Conservation (phyloP, 345 rosid species). For the Toxicodendron radicans region DNA sequence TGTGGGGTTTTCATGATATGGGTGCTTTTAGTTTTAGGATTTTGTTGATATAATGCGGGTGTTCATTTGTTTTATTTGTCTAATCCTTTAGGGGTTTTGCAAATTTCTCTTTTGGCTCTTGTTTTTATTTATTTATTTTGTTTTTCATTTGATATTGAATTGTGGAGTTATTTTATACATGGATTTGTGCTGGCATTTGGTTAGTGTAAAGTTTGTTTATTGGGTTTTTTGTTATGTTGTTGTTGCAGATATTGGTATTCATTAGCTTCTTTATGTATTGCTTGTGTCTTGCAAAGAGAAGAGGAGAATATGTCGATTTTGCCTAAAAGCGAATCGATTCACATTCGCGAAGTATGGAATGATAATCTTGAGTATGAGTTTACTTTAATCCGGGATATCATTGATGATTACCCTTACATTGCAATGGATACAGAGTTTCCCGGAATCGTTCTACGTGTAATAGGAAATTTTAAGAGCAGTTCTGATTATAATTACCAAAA, state of each 20-base stretch:
- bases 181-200: background rate
- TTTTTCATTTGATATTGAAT: background rate
- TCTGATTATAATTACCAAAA: constrained; percentile 57
- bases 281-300: background rate
- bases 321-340: constrained; percentile 50
- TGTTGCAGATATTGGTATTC: constrained; percentile 17
- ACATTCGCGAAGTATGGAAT: constrained; percentile 73
- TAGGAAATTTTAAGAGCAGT: constrained; percentile 51
- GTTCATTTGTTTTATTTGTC: background rate
- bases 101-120: background rate
- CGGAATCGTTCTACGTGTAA: constrained; percentile 55
- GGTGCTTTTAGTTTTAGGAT: background rate
- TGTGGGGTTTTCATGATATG: background rate
- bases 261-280: constrained; percentile 9
- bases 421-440: constrained; percentile 92
- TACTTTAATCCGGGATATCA: constrained; percentile 44
- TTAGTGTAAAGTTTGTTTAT: background rate
- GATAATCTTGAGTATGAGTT: constrained; percentile 60
- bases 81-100: background rate
- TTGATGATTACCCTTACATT: constrained; percentile 59
- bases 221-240: constrained; percentile 9
- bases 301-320: constrained; percentile 48
- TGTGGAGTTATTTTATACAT: background rate
- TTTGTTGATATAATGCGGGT: background rate
- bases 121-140: background rate